A percentile compares a stretch with the other conserved stretches of the same genome.
Conservation (phyloP, 2,329 filamentous ascomycete genomes). For the Lojkania enalia region DNA sequence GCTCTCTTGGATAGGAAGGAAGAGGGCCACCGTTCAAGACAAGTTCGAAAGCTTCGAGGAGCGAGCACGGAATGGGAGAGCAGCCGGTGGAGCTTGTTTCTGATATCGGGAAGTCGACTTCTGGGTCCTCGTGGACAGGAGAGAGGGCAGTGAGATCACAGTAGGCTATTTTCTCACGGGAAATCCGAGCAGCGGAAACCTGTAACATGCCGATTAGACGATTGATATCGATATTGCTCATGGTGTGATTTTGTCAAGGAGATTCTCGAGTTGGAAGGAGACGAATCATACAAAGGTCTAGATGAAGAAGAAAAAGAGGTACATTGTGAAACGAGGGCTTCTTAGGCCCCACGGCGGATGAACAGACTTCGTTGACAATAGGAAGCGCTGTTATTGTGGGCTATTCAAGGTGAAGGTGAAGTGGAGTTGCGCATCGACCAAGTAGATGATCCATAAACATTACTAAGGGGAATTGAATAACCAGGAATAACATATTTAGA, state of each 20-base stretch:
- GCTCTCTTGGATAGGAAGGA: constrained; percentile 13
- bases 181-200: constrained; percentile 23
- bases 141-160: constrained; percentile 7
- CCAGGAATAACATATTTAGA: no score
- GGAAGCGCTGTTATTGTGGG: constrained; percentile 7
- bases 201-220: constrained; percentile 29
- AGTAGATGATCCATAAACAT: no score
- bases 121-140: constrained; percentile 5
- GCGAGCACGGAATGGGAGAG: constrained; percentile 14
- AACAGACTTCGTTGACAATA: no score
- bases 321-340: neutral
- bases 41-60: constrained; percentile 24
- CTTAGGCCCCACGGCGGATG: no score
- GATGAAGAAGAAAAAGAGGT: constrained; percentile 1
- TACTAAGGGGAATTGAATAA: no score
- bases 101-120: constrained; percentile 3
- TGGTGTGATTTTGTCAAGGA: constrained; percentile 15
- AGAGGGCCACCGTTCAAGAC: constrained; percentile 16
- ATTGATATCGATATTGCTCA: constrained; percentile 28
- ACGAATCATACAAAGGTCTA: neutral
- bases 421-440: no score
- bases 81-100: constrained; percentile 5
- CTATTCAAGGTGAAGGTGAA: constrained; percentile 7
- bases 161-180: constrained; percentile 19
- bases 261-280: neutral